Evolutionary conservation across 805 yeast genomes (phyloP), one percentile per base, ranked within the genome.

Genomic region (Myxozyma geophila): DNA sequence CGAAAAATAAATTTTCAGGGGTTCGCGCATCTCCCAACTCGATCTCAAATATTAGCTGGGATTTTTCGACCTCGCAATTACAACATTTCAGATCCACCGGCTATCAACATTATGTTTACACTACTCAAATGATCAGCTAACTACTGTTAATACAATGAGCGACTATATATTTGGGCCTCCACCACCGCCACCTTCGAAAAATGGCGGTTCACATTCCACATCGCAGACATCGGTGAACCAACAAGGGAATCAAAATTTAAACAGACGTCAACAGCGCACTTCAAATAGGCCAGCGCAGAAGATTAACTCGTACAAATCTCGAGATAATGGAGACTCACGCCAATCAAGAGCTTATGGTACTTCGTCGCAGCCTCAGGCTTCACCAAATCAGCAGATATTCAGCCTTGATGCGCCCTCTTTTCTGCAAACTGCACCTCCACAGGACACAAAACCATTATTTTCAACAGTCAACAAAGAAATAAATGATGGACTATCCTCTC

Each of bases 141-240:
- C 15, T 43, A 43, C 12, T n/a, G 23, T 10, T 3, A 39, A 9
- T 21, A 21, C 23, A 36, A 62, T 58, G 63, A 46, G 56, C 54
- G 70, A 70, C 21, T 70, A 63, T 59, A 70, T 70, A 46, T 70
- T 70, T 51, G 71, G 70, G 13, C 71, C 72, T 13, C 72, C 72
- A 33, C 72, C 72, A 15, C 71, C 71, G 7, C 72, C 72, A 10
- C 72, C 72, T 2, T 60, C 72, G 13, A 55, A 47, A 35, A 23
- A 39, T 21, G 28, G 33, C 15, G 12, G 40, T 13, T 17, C 54
- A 9, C 37, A 23, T 7, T 12, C 58, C 28, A 9, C 46, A 23
- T 17, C 50, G 17, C 17, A 10, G 28, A 12, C 41, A 52, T 28
- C 28, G 28, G 28, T 28, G 28, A 17, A 44, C 19, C 54, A 51